These are phyloP conservation scores for Sordariomycetes sp. DNA, from an alignment of 2,329 filamentous ascomycete species.

Conservation along the genomic window DNA sequence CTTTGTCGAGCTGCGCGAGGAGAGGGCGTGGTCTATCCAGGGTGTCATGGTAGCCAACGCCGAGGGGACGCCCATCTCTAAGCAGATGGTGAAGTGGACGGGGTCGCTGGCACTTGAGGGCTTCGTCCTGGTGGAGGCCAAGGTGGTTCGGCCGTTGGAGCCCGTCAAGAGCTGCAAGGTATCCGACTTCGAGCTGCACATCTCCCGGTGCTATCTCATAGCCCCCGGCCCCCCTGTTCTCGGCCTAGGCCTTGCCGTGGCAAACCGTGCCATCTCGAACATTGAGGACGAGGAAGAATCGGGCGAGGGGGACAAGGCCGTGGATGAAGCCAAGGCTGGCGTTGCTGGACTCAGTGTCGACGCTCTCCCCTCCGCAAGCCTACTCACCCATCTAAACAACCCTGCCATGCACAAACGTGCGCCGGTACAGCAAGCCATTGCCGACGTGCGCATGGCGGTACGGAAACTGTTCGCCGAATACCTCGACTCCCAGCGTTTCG, in stretches of 20 bases:
- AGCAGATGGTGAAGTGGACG: slow-evolving; percentile 93
- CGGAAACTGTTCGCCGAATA: slow-evolving; percentile 68
- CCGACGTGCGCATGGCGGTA: slow-evolving; percentile 42
- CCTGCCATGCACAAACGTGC: slow-evolving; percentile 86
- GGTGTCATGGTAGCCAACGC: slow-evolving; percentile 69
- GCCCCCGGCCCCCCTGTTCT: slow-evolving; percentile 49
- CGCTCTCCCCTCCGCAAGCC: slow-evolving; percentile 59
- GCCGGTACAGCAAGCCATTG: slow-evolving; percentile 80
- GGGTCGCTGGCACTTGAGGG: slow-evolving; percentile 66
- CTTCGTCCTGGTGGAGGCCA: slow-evolving; percentile 70
- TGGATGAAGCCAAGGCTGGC: slow-evolving; percentile 26
- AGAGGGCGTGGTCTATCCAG: slow-evolving; percentile 68
- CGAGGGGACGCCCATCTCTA: slow-evolving; percentile 53
- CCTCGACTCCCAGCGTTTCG: slow-evolving; percentile 63
- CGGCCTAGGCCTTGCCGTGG: slow-evolving; percentile 44
- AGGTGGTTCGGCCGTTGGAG: slow-evolving; percentile 71
- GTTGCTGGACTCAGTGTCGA: slow-evolving; percentile 22
- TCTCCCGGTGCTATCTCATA: slow-evolving; percentile 74
- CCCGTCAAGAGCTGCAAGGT: slow-evolving; percentile 83
- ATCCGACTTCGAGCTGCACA: slow-evolving; percentile 73
- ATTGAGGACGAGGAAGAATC: slow-evolving; percentile 46
- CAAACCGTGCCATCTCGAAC: slow-evolving; percentile 44
- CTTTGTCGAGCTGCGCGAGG: slow-evolving; percentile 76
- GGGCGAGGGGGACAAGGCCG: slow-evolving; percentile 22
- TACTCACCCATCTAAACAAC: slow-evolving; percentile 84